A percentile compares a stretch with the other conserved stretches of the same genome.
Conservation (phyloP, 352 stramenopile species). For the Peronospora tabacina region DNA sequence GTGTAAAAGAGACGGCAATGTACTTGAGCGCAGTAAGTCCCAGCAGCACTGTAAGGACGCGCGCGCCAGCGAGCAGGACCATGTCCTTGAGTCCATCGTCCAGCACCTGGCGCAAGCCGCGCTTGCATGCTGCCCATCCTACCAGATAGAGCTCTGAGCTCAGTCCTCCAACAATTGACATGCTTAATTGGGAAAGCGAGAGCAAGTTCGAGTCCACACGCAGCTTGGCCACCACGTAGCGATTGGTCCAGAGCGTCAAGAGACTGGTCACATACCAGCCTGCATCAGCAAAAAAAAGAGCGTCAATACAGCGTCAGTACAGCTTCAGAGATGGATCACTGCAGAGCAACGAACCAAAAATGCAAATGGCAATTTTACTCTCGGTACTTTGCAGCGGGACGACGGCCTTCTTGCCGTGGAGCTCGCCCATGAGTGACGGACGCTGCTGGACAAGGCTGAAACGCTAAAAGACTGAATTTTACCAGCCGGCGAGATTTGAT, state of each 20-base stretch:
- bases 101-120: conserved; percentile 39
- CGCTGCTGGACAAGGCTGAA: not conserved
- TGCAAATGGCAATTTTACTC: conserved; percentile 55
- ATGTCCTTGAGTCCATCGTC: conserved; percentile 74
- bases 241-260: conserved; percentile 78
- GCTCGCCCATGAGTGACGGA: conserved; percentile 14
- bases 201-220: conserved; percentile 70
- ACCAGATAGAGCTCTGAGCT: conserved; percentile 65
- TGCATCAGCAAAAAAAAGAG: conserved; percentile 14
- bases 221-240: conserved; percentile 70
- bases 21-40: conserved; percentile 88
- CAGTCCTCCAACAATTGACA: conserved; percentile 69
- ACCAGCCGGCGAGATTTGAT: conserved; percentile 1
- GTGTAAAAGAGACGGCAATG: conserved; percentile 87
- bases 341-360: conserved; percentile 33
- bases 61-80: conserved; percentile 67
- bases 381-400: conserved; percentile 29
- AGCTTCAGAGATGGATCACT: not conserved
- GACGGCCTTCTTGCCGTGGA: conserved; percentile 25
- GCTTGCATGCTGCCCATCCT: conserved; percentile 52
- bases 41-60: conserved; percentile 84
- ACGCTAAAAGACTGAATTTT: conserved; percentile 22
- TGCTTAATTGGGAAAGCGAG: conserved; percentile 66
- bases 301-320: not conserved
- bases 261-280: conserved; percentile 78